Base-by-base conservation (phyloP, 78 protist species). In the Speleostelium caveatum region DNA sequence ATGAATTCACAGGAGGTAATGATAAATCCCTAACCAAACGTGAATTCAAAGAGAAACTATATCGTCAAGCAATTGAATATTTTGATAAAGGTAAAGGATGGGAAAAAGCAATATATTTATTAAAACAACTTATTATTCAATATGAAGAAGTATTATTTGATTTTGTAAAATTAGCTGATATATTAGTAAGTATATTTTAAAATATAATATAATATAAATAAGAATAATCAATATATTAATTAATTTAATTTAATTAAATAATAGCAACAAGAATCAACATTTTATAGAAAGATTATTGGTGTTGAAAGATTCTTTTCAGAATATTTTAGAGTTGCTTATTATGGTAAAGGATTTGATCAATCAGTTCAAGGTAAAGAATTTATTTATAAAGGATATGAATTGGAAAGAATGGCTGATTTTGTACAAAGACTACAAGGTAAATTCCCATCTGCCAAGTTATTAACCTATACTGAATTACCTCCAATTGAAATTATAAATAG, bases 291-390 rank as follows among this genome's bases (percentile, higher is more conserved):
- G 65, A 66, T 94, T 22, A 83, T 88, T 49, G 65, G 75, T 51
- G 90, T 69, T 17, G 80, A 76, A 32, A 58, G 96, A 49, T 94
- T 92, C 93, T 85, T 75, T 26, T 77, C 94, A 4, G 94, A 92
- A 36, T 95, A 95, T 65, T 95, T 95, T 75, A 69, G 89, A 41
- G 96, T 95, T 35, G 96, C 94, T 19, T 95, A 90, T 51, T 95
- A 66, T 72, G 96, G 96, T 17, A 39, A 56, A 32, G 95, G 94
- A 3, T 95, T 95, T 53, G 95, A 90, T 26, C 63, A 73, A 32
- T n/a, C 42, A 3, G 77, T 80, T 35, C 73, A 77, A 67, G 94
- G 91, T 19, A 75, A 76, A 41, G 96, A 95, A 71, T 95, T 86
- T 35, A 72, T 95, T 30, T 95, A 91, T 58, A 88, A 94, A 22